These are phyloP conservation scores for Ambrosia hybrid DNA, from an alignment of 140 eudicot genomes.

Conservation along the genomic window DNA sequence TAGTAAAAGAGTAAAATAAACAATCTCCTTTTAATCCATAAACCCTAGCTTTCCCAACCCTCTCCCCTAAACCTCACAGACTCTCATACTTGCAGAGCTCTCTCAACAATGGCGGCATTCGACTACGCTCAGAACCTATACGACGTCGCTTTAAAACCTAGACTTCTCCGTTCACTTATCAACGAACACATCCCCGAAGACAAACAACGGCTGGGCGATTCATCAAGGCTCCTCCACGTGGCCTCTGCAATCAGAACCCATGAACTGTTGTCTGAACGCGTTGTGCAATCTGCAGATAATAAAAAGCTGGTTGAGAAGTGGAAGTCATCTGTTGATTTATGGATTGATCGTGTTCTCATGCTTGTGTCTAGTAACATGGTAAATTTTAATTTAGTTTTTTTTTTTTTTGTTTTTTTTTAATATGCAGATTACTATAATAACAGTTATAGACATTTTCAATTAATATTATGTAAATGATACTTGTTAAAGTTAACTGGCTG, in stretches of 20 bases:
- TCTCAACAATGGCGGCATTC: conserved; percentile 54
- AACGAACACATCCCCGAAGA: conserved; percentile 69
- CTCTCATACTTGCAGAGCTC: conserved; percentile 8
- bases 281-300: conserved; percentile 20
- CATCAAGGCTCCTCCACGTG: conserved; percentile 48
- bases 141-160: conserved; percentile 61
- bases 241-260: conserved; percentile 60
- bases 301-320: conserved; percentile 51
- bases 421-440: no score
- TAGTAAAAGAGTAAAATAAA: no score
- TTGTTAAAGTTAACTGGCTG: no score
- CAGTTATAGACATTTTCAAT: not conserved
- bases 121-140: conserved; percentile 44
- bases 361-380: conserved; percentile 61
- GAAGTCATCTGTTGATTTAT: conserved; percentile 69
- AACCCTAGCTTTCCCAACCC: conserved; percentile 32
- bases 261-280: conserved; percentile 54
- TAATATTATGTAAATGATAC: no score
- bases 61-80: conserved; percentile 22
- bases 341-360: conserved; percentile 57
- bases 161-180: conserved; percentile 67
- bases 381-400: conserved; percentile 7
- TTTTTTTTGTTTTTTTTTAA: not conserved
- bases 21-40: not conserved
- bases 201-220: conserved; percentile 54